Base-by-base conservation (phyloP, 176 grass and related monocot species). In the Pontederia crassipes region DNA sequence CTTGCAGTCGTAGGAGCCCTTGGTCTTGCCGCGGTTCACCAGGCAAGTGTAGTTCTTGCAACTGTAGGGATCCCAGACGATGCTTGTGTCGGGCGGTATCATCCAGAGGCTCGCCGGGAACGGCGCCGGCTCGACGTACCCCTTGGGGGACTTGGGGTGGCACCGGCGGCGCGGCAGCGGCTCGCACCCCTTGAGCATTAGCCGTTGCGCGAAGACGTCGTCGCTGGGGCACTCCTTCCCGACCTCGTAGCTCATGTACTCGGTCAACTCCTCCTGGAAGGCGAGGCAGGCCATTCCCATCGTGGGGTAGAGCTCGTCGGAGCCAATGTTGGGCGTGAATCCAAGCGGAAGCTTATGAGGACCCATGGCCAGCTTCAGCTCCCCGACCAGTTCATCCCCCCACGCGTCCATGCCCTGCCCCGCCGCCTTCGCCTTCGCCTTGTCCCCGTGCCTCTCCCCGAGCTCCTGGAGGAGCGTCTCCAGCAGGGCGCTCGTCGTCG, bases 41-140 rank as follows among this genome's bases (percentile, higher is more conserved):
- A 65, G 14, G 62, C 62, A 65, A 17, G 47, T 48, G 62, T 65
- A 65, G 62, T 65, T 65, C 62, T 65, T 65, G 62, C 62, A 65
- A 46, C 11, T 65, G 62, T 65, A 65, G 5, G 62, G 47, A 24
- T 65, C 62, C 62, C 62, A 65, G 18, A 24, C 50, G 62, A 65
- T 65, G 62, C 62, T 65, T 16, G 62, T 65, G 62, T 65, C 62
- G 3, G 62, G 47, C 47, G 62, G 62, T 8, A 2, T 65, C 62
- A 46, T 10, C 62, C 62, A 65, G 7, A 65, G 62, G 48, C 62
- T 65, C 18, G 8, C 47, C 18, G 62, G 62, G 2, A 65, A 45
- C 46, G 62, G 62, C 46, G 18, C 17, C 17, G 62, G 62, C 62
- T 65, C 62, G 14, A 65, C 47, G 47, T 65, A 65, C 4, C 62